These are phyloP conservation scores for Cytospora chrysosperma DNA, from an alignment of 2,329 filamentous ascomycete genomes.

Conservation along the genomic window DNA sequence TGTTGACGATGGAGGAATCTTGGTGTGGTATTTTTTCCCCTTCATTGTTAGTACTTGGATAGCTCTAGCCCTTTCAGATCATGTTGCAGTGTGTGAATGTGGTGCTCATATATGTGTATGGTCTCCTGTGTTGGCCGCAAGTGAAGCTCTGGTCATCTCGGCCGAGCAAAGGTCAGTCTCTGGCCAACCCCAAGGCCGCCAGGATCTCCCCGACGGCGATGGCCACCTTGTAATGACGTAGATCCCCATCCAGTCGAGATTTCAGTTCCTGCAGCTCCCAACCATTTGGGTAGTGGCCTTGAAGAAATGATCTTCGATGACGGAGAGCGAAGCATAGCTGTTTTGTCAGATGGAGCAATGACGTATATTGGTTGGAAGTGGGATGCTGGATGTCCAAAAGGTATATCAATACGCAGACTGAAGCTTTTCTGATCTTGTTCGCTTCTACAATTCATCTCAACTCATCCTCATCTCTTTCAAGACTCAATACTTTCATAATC, in stretches of 20 bases:
- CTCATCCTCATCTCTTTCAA: not conserved
- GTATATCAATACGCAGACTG: slow-evolving; percentile 21
- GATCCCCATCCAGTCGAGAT: slow-evolving; percentile 12
- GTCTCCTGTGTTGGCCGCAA: not conserved
- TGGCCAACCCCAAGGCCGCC: not conserved
- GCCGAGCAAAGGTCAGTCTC: not conserved
- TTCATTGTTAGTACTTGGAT: not conserved
- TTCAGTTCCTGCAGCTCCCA: slow-evolving; percentile 10
- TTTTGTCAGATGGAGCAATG: slow-evolving; percentile 13
- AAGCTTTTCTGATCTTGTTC: not conserved
- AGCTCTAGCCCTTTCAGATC: not conserved
- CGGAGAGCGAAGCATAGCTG: slow-evolving; percentile 2
- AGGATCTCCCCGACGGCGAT: not conserved
- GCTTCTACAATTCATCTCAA: slow-evolving; percentile 2
- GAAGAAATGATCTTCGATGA: slow-evolving; percentile 22
- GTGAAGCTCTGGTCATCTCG: not conserved
- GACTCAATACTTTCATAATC: not conserved
- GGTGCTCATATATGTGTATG: not conserved
- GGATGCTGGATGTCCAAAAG: not conserved
- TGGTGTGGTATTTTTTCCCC: not conserved
- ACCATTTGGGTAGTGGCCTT: slow-evolving; percentile 6
- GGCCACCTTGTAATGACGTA: slow-evolving; percentile 20
- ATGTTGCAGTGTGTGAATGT: not conserved
- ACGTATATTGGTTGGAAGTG: slow-evolving; percentile 11
- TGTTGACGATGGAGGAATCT: not conserved